Evolutionary conservation across 768 basidiomycete genomes (phyloP), one percentile per base, ranked within the genome.

Genomic region (Pulveroboletus sp.): DNA sequence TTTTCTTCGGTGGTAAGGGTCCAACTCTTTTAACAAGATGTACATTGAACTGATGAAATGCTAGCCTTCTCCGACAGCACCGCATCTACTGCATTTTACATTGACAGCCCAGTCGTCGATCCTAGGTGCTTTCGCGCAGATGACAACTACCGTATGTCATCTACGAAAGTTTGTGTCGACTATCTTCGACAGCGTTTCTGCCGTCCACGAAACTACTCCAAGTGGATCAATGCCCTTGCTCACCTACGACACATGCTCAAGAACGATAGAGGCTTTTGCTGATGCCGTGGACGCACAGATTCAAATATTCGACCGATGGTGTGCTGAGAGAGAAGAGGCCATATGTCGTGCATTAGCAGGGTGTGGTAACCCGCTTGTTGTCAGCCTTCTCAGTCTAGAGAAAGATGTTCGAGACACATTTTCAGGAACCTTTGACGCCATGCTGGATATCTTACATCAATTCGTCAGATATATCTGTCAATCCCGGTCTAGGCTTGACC

Each of bases 261-360:
- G 76, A 30, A 89, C 86, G 0, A 67, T 88, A n/a, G 87, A 92
- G 63, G 90, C 90, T 0, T 90, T 90, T 61, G 80, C 85, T 1
- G 87, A 90, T 48, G 88, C 87, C 0, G 69, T 91, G 40, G 80
- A 82, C 51, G 56, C 69, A 18, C 80, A 86, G 48, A 68, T 89
- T 4, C 76, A 72, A 18, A 54, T 54, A 5, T 80, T 92, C 53
- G 77, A 87, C 48, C 62, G 58, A 6, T 92, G 88, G 86, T 90
- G 88, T 61, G 81, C 89, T 1, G 63, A 61, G 13, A 73, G 72
- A 49, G 90, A 93, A 65, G 81, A 84, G 58, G 71, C 72, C 0
- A 84, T 92, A 43, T 82, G 79, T 63, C 71, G 71, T n/a, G 80
- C 86, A 2, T 66, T 73, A 46, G 73, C 69, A 8, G 84, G 86